These are phyloP conservation scores for Kalanchoe fedtschenkoi DNA, from an alignment of 164 flowering plant species.

Conservation along the genomic window DNA sequence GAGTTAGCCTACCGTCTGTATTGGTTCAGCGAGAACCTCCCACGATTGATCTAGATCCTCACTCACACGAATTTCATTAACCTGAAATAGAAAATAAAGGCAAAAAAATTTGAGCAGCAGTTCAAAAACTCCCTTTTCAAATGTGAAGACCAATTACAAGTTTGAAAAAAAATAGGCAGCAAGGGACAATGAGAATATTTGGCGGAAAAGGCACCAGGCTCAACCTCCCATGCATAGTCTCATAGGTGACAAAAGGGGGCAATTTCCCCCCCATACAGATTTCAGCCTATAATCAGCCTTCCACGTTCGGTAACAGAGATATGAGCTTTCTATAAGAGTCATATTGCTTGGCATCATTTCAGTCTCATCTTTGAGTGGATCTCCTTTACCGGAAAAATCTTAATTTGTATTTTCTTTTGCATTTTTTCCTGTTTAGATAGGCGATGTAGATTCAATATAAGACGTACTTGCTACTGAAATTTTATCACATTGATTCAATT, in stretches of 20 bases:
- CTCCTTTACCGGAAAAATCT: not conserved
- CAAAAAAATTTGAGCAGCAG: too few species aligned
- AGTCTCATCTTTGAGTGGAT: not conserved
- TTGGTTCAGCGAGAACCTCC: slow-evolving; percentile 99
- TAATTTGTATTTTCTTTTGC: not conserved
- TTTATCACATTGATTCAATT: not conserved
- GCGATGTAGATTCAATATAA: not conserved
- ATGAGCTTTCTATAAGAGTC: not conserved
- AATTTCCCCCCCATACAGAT: not conserved
- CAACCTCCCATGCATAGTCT: too few species aligned
- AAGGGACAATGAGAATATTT: too few species aligned
- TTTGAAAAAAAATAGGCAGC: too few species aligned
- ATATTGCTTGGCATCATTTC: not conserved
- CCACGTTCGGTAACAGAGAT: not conserved
- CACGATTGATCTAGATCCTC: slow-evolving; percentile 74
- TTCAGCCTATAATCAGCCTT: not conserved
- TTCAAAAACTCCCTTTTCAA: too few species aligned
- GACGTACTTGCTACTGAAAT: not conserved
- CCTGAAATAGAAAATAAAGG: slow-evolving; percentile 27
- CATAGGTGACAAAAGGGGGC: too few species aligned
- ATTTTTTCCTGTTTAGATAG: not conserved
- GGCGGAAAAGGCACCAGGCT: too few species aligned
- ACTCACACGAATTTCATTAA: slow-evolving; percentile 61
- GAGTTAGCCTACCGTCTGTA: slow-evolving; percentile 68
- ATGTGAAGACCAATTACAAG: too few species aligned